Percentiles rank a stretch among this genome's conserved stretches.
These are phyloP conservation scores for Thelonectria discophora DNA, from an alignment of 2,329 filamentous ascomycete species.

Conservation along the genomic window DNA sequence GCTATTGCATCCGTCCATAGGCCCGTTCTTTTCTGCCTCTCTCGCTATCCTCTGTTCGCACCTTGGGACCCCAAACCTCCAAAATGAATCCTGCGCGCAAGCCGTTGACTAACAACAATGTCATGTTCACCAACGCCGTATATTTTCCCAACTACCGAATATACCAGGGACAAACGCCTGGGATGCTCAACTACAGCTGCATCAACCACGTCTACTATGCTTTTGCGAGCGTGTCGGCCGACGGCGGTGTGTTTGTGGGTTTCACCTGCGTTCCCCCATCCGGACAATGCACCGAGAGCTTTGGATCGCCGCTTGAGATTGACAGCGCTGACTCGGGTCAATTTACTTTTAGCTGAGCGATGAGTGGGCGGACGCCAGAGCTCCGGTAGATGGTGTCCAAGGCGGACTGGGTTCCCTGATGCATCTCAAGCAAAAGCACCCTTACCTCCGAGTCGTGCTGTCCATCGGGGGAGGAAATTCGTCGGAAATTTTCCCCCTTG, in stretches of 20 bases:
- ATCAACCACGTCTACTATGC: conserved; percentile 87
- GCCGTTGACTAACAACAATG: conserved; percentile 54
- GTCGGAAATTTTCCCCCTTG: conserved; percentile 71
- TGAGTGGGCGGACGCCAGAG: conserved; percentile 78
- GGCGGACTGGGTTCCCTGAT: conserved; percentile 79
- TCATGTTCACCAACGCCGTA: conserved; percentile 76
- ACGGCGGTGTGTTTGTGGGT: conserved; percentile 80
- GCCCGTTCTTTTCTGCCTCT: not conserved
- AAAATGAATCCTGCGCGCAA: conserved; percentile 58
- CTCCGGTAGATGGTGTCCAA: conserved; percentile 74
- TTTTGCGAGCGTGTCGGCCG: conserved; percentile 76
- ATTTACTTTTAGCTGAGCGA: conserved; percentile 71
- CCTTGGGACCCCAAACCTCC: conserved; percentile 5
- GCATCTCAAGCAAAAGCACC: conserved; percentile 75
- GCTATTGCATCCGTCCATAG: conserved; percentile 33
- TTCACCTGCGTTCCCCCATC: conserved; percentile 8
- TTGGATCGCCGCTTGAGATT: conserved; percentile 16
- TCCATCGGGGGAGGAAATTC: conserved; percentile 77
- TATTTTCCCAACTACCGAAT: conserved; percentile 86
- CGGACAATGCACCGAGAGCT: conserved; percentile 9
- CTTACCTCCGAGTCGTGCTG: conserved; percentile 76
- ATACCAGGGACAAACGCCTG: conserved; percentile 77
- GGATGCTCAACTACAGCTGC: conserved; percentile 76
- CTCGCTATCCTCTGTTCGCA: conserved; percentile 1
- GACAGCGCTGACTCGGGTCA: conserved; percentile 40